These are phyloP conservation scores for Eutypella sp. DNA, from an alignment of 2,329 filamentous ascomycete genomes.

Conservation along the genomic window DNA sequence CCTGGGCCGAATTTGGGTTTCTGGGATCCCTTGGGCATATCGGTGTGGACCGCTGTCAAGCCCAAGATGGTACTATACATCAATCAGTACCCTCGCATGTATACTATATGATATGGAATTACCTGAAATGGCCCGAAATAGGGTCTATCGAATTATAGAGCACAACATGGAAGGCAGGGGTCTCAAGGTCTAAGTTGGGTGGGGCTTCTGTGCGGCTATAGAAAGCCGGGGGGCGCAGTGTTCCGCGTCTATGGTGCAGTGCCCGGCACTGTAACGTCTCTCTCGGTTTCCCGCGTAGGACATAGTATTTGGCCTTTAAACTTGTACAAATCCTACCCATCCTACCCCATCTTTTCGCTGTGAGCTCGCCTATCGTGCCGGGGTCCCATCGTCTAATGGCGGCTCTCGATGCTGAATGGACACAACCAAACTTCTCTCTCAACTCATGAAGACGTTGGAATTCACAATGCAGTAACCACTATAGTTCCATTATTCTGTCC, in stretches of 20 bases:
- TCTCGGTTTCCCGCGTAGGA: background rate
- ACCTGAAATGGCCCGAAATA: background rate
- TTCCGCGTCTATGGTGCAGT: background rate
- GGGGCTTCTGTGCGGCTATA: slow-evolving; percentile 1
- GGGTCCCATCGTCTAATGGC: slow-evolving; percentile 14
- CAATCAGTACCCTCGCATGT: background rate
- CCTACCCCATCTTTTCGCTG: slow-evolving; percentile 9
- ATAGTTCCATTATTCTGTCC: slow-evolving; percentile 2
- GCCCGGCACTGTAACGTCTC: slow-evolving; percentile 1
- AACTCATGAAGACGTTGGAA: slow-evolving; percentile 9
- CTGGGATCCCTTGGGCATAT: too few relatives aligned
- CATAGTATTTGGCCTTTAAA: background rate
- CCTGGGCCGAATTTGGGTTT: slow-evolving; percentile 10
- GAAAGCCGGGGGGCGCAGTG: background rate
- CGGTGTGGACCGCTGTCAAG: slow-evolving; percentile 1
- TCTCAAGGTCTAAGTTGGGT: background rate
- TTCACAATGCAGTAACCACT: slow-evolving; percentile 8
- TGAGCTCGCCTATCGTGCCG: too few relatives aligned
- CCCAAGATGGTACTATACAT: background rate
- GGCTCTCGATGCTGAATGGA: slow-evolving; percentile 18
- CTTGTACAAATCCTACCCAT: slow-evolving; percentile 6
- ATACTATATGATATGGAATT: background rate
- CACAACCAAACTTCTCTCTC: slow-evolving; percentile 5
- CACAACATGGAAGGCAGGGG: background rate
- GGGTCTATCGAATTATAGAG: background rate